Percentiles rank a stretch among this genome's conserved stretches.
Conservation (phyloP, 495 filamentous ascomycete genomes). For the Penicillium coffeae region DNA sequence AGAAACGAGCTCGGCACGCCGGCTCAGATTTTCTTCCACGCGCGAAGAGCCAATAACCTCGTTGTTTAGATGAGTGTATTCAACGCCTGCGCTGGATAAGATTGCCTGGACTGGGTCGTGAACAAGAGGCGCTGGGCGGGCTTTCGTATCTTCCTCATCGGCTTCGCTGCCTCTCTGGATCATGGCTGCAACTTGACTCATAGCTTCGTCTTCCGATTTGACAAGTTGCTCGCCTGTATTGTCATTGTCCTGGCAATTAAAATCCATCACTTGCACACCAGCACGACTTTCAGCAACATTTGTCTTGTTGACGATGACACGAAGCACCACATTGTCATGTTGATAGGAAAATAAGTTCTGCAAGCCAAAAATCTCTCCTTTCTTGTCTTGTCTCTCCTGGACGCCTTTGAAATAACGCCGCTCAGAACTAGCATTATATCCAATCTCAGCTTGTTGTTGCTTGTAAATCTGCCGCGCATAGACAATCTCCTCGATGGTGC, state of each 20-base stretch:
- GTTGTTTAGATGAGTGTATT: slow-evolving; percentile 94
- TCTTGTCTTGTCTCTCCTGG: slow-evolving; percentile 72
- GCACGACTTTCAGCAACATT: slow-evolving; percentile 91
- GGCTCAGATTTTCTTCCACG: slow-evolving; percentile 75
- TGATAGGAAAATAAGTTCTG: slow-evolving; percentile 83
- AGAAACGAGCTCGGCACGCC: slow-evolving; percentile 61
- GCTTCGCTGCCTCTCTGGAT: slow-evolving; percentile 53
- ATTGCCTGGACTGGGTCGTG: slow-evolving; percentile 85
- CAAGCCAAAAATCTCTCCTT: slow-evolving; percentile 93
- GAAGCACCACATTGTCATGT: slow-evolving; percentile 71
- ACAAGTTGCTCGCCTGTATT: slow-evolving; percentile 21
- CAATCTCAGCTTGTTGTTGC: slow-evolving; percentile 97
- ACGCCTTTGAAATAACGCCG: slow-evolving; percentile 95
- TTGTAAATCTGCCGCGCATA: slow-evolving; percentile 98
- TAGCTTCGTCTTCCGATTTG: slow-evolving; percentile 51
- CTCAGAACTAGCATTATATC: slow-evolving; percentile 88
- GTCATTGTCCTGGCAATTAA: slow-evolving; percentile 62
- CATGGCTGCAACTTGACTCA: slow-evolving; percentile 72
- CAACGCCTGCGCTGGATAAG: slow-evolving; percentile 79
- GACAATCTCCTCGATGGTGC: slow-evolving; percentile 95
- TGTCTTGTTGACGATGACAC: slow-evolving; percentile 95
- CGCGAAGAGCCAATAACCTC: slow-evolving; percentile 90
- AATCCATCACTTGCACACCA: slow-evolving; percentile 72
- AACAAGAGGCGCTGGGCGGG: slow-evolving; percentile 32
- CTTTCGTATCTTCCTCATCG: slow-evolving; percentile 27